Evolutionary conservation across 257 asterid species (phyloP).

Genomic region (Coffea canephora): DNA sequence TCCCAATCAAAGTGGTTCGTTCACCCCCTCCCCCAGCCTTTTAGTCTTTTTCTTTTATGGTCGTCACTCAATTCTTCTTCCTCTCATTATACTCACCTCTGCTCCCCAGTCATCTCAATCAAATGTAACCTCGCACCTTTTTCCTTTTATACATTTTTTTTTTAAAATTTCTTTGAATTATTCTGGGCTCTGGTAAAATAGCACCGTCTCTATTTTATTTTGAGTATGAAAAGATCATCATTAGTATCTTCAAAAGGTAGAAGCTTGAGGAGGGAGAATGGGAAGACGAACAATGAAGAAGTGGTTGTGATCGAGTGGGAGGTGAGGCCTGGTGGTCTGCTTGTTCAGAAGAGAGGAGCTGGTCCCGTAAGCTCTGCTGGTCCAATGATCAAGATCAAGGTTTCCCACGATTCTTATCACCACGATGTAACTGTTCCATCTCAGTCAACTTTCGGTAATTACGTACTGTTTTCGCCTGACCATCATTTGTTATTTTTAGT

Average conservation of each 20-base stretch:
- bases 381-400: slow-evolving; percentile 34
- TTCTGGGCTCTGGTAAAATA: not conserved
- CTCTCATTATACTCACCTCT: slow-evolving; percentile 21
- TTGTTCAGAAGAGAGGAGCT: slow-evolving; percentile 29
- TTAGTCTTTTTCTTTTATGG: slow-evolving; percentile 17
- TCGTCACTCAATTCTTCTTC: slow-evolving; percentile 22
- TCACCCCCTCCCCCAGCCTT: not conserved
- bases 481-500: not conserved
- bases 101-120: slow-evolving; percentile 16
- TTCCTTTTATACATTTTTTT: not conserved
- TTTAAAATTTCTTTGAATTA: not conserved
- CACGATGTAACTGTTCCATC: slow-evolving; percentile 26
- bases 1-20: slow-evolving; percentile 15
- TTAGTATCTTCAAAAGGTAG: slow-evolving; percentile 21
- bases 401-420: slow-evolving; percentile 28
- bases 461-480: not conserved
- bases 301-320: slow-evolving; percentile 30
- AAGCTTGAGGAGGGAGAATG: slow-evolving; percentile 8
- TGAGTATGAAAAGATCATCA: slow-evolving; percentile 23
- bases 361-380: slow-evolving; percentile 5
- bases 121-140: slow-evolving; percentile 15
- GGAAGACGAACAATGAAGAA: slow-evolving; percentile 4
- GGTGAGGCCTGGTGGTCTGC: slow-evolving; percentile 34
- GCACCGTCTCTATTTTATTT: not conserved
- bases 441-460: slow-evolving; percentile 33